Conservation (phyloP, 202 grass and related monocot genomes). For the Zoysia matrella region DNA sequence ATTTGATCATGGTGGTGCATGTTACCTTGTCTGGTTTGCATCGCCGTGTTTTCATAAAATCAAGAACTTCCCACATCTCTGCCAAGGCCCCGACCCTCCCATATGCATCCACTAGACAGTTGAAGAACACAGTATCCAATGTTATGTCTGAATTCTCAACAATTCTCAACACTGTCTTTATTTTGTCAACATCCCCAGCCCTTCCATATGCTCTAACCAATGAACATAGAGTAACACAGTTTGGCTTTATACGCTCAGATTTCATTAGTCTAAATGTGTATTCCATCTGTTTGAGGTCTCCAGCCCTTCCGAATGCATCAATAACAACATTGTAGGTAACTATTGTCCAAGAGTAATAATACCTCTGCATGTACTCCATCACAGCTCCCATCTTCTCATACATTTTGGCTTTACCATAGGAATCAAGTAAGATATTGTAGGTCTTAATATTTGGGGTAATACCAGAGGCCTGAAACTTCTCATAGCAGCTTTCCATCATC, state of each 20-base stretch:
- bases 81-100: slow-evolving; percentile 81
- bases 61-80: slow-evolving; percentile 85
- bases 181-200: slow-evolving; percentile 68
- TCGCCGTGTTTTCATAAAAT: slow-evolving; percentile 71
- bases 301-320: slow-evolving; percentile 86
- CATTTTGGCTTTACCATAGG: slow-evolving; percentile 91
- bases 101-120: slow-evolving; percentile 98
- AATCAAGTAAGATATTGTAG: slow-evolving; percentile 95
- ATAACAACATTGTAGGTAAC: slow-evolving; percentile 96
- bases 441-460: slow-evolving; percentile 92
- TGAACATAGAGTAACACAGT: slow-evolving; percentile 91
- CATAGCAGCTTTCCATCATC: slow-evolving; percentile 90
- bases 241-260: slow-evolving; percentile 90
- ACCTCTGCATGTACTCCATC: slow-evolving; percentile 99
- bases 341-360: slow-evolving; percentile 91
- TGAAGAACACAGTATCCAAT: slow-evolving; percentile 87
- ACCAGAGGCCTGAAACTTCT: slow-evolving; percentile 89
- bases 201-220: slow-evolving; percentile 90
- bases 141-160: slow-evolving; percentile 81
- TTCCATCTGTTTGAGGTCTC: slow-evolving; percentile 91
- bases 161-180: slow-evolving; percentile 69
- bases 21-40: slow-evolving; percentile 85
- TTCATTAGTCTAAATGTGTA: slow-evolving; percentile 97
- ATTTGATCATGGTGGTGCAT: slow-evolving; percentile 92
- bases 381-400: slow-evolving; percentile 98